Conservation (phyloP, 768 basidiomycete genomes). For the Dendrothele bispora region DNA sequence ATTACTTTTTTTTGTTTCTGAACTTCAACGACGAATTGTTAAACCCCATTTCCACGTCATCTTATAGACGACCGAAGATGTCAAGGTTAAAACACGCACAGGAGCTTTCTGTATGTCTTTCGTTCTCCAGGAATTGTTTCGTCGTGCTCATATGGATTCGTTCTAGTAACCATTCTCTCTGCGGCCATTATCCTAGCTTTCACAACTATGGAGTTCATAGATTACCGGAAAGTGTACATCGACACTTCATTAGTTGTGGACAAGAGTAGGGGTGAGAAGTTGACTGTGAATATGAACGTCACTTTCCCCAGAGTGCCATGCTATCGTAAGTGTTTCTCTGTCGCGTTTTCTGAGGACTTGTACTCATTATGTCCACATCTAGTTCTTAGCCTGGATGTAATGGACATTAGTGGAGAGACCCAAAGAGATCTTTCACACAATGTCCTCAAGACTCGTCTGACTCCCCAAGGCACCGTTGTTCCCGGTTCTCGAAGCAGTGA, state of each 20-base stretch:
- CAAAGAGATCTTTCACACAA: slow-evolving; percentile 91
- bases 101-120: slow-evolving; percentile 77
- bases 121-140: too few species aligned
- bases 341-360: too few species aligned
- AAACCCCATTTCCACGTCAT: not conserved
- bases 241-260: slow-evolving; percentile 96
- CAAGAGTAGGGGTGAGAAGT: slow-evolving; percentile 90
- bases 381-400: slow-evolving; percentile 96
- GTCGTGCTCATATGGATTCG: slow-evolving; percentile 7
- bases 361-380: slow-evolving; percentile 9
- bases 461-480: slow-evolving; percentile 57
- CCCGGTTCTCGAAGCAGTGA: slow-evolving; percentile 56
- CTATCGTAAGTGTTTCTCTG: slow-evolving; percentile 67
- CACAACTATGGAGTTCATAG: slow-evolving; percentile 91
- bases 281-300: slow-evolving; percentile 88
- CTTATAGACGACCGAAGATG: slow-evolving; percentile 93
- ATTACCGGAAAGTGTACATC: slow-evolving; percentile 83
- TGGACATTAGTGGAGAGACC: slow-evolving; percentile 97
- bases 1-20: slow-evolving; percentile 1
- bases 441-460: slow-evolving; percentile 79
- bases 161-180: slow-evolving; percentile 85
- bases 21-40: not conserved
- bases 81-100: slow-evolving; percentile 97
- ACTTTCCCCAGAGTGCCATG: slow-evolving; percentile 98
- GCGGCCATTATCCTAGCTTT: slow-evolving; percentile 91